Base-by-base conservation (phyloP, 2,329 filamentous ascomycete genomes). In the Hypoxylon sp. region DNA sequence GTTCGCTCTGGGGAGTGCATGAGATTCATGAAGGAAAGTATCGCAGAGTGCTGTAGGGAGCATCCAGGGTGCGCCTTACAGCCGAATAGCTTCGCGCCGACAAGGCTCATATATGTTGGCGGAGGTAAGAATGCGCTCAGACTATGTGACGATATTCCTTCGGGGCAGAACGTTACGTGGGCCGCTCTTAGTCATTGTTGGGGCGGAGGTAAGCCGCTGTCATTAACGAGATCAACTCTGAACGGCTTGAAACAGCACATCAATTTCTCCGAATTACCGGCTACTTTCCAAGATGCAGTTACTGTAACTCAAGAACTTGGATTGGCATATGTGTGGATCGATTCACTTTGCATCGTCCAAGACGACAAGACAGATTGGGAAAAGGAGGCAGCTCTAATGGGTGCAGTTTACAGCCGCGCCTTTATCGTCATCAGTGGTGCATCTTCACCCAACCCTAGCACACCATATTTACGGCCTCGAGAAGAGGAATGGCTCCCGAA, bases 131-230 rank as follows among this genome's bases (percentile, higher is more conserved):
- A 66, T 22, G 53, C 52, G 17, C 62, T 69, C 11, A 55, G 33
- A 39, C 48, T 69, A 17, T 61, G 59, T 37, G 66, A 69, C n/a
- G 31, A 11, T 19, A 44, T 59, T 22, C 37, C 53, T 5, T 31
- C 51, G 9, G 61, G 58, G 8, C 44, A 69, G 22, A 44, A 37
- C 10, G 42, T 67, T 47, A 19, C 59, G 10, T 71, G 61, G 61
- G 58, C 59, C 31, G 68, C 68, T 5, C 59, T 71, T 22, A 71
- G 68, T n/a, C 68, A 71, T 26, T 71, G 68, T 29, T 71, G 68
- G 68, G 68, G 68, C 17, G 65, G 60, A 19, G 62, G 68, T 5
- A 71, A 67, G 33, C 68, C 68, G 5, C 39, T 68, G 35, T 71
- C 68, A 11, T 47, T 71, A 48, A 63, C 46, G 2, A 63, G 62